Conservation (phyloP, 2,329 filamentous ascomycete species). For the Hypoxylon sp. region DNA sequence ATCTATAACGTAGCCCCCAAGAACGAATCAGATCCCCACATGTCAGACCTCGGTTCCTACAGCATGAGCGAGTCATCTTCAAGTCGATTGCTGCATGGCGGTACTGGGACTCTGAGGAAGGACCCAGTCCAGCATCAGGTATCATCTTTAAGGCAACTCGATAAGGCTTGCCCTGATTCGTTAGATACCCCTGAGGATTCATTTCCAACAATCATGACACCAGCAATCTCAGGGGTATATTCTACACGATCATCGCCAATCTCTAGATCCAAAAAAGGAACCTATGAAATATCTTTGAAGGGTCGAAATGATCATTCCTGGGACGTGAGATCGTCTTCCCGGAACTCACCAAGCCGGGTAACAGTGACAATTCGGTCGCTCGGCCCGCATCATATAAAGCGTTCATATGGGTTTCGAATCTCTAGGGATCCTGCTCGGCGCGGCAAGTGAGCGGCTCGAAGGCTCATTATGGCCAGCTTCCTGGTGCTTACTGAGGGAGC, state of each 20-base stretch:
- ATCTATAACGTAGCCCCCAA: conserved; percentile 28
- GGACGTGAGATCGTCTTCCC: neutral
- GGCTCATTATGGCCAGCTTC: conserved; percentile 1
- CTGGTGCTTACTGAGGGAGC: conserved; percentile 26
- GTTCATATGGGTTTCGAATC: neutral
- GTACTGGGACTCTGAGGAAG: conserved; percentile 17
- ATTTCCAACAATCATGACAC: conserved; percentile 1
- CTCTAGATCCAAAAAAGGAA: neutral
- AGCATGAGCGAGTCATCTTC: conserved; percentile 25
- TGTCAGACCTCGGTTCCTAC: conserved; percentile 36
- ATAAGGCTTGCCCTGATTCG: conserved; percentile 4
- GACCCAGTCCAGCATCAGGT: conserved; percentile 5
- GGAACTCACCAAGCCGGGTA: conserved; percentile 1
- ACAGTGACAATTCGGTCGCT: conserved; percentile 4
- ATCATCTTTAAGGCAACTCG: conserved; percentile 3
- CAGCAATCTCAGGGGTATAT: conserved; percentile 14
- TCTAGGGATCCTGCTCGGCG: neutral
- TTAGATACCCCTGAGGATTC: neutral
- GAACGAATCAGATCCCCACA: conserved; percentile 27
- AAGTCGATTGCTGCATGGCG: neutral
- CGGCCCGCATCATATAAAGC: conserved; percentile 23
- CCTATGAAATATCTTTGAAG: neutral
- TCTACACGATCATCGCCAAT: conserved; percentile 16
- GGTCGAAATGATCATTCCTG: neutral
- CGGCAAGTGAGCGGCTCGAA: conserved; percentile 12